A percentile compares a stretch with the other conserved stretches of the same genome.
Conservation (phyloP, 225 moss, liverwort and hornwort species). For the Climacium dendroides region DNA sequence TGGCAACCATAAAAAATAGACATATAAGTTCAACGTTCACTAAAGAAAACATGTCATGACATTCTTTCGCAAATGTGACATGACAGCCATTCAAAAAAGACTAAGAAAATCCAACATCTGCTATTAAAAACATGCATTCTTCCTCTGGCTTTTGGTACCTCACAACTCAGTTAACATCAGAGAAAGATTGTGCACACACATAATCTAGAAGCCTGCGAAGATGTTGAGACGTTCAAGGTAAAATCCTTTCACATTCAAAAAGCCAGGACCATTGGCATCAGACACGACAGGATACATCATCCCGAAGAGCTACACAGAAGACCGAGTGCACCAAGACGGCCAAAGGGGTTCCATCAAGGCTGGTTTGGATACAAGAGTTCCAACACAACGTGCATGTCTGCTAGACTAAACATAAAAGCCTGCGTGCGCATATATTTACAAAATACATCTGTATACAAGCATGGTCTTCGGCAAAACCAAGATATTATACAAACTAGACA, state of each 20-base stretch:
- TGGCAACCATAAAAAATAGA: not conserved
- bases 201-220: not conserved
- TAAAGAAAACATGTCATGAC: not conserved
- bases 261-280: not conserved
- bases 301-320: not conserved
- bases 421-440: not conserved
- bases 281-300: not conserved
- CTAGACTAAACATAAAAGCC: not conserved
- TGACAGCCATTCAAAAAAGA: not conserved
- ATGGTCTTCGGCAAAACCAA: not conserved
- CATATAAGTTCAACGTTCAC: not conserved
- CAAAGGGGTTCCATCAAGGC: not conserved
- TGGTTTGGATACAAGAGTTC: not conserved
- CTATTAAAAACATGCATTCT: not conserved
- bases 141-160: not conserved
- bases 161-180: not conserved
- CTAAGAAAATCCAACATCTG: not conserved
- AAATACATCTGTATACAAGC: not conserved
- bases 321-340: not conserved
- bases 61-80: not conserved
- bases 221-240: not conserved
- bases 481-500: not conserved
- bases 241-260: not conserved
- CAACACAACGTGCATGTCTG: not conserved
- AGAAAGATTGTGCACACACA: not conserved